Conservation (phyloP, 345 rosid species). For the Turritis glabra region DNA sequence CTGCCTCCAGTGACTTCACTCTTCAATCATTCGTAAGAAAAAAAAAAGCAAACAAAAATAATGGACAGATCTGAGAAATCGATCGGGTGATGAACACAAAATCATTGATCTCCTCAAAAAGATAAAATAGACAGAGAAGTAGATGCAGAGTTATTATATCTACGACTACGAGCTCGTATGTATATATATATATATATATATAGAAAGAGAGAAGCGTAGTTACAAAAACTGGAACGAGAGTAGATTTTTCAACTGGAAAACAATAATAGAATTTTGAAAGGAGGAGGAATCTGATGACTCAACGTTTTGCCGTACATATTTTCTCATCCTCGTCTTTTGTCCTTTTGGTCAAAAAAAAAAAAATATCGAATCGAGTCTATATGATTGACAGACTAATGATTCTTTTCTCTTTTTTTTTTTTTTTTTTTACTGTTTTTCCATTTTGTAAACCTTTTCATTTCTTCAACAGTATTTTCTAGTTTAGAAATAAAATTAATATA, state of each 20-base stretch:
- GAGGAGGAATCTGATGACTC: conserved; percentile 36
- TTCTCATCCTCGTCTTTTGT: conserved; percentile 27
- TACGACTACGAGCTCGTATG: neutral
- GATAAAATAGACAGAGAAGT: neutral
- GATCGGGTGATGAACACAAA: neutral
- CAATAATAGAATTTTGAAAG: too few species aligned
- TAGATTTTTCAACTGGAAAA: too few species aligned
- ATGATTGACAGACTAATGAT: neutral
- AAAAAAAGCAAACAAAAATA: neutral
- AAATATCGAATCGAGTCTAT: neutral
- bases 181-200: neutral
- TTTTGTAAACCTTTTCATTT: neutral
- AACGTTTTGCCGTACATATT: conserved; percentile 40
- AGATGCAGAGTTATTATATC: conserved; percentile 9
- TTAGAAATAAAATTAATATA: neutral
- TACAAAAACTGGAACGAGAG: too few species aligned
- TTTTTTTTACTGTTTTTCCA: neutral
- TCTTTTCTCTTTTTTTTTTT: neutral
- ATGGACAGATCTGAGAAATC: conserved; percentile 36
- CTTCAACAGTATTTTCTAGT: neutral
- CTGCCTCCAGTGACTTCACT: conserved; percentile 90
- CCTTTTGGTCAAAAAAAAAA: conserved; percentile 5
- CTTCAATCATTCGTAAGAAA: conserved; percentile 2
- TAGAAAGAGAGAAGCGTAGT: neutral
- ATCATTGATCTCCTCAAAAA: conserved; percentile 10